phyloP scores from a whole-genome alignment of 169 alveolate species.

The Plasmodium blacklocki region DNA sequence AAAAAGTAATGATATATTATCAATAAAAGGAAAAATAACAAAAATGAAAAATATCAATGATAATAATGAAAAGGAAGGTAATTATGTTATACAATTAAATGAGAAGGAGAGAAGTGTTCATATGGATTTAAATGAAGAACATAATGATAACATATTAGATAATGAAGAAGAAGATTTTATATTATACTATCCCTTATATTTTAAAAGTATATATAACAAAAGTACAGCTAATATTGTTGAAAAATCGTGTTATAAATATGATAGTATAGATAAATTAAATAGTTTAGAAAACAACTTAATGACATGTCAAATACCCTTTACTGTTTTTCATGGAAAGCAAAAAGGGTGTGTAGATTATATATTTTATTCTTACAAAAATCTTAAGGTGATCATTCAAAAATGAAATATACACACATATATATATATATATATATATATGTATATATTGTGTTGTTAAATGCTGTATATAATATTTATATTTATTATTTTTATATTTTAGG shows the following conservation, averaged over 20 bases:
- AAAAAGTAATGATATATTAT: neutral
- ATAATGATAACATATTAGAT: slow-evolving; percentile 1
- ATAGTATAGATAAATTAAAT: slow-evolving; percentile 31
- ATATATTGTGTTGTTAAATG: too few relatives aligned
- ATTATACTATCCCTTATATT: slow-evolving; percentile 65
- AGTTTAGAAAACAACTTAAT: slow-evolving; percentile 32
- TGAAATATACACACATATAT: too few relatives aligned
- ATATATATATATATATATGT: too few relatives aligned
- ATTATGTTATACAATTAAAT: neutral
- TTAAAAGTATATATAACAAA: slow-evolving; percentile 67
- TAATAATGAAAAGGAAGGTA: neutral
- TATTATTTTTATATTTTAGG: slow-evolving; percentile 13
- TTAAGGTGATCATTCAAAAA: slow-evolving; percentile 57
- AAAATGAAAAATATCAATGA: neutral
- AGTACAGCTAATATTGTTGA: slow-evolving; percentile 7
- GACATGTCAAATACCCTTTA: slow-evolving; percentile 76
- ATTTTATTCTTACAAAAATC: slow-evolving; percentile 79
- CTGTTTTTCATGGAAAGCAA: slow-evolving; percentile 90
- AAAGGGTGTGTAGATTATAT: slow-evolving; percentile 89
- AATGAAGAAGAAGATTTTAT: slow-evolving; percentile 23
- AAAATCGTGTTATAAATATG: slow-evolving; percentile 58
- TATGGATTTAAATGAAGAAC: neutral
- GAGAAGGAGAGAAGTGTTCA: neutral
- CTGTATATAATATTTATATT: neutral
- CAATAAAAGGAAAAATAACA: neutral